phyloP scores from a whole-genome alignment of 208 protist species.

The Herpetomonas muscarum region DNA sequence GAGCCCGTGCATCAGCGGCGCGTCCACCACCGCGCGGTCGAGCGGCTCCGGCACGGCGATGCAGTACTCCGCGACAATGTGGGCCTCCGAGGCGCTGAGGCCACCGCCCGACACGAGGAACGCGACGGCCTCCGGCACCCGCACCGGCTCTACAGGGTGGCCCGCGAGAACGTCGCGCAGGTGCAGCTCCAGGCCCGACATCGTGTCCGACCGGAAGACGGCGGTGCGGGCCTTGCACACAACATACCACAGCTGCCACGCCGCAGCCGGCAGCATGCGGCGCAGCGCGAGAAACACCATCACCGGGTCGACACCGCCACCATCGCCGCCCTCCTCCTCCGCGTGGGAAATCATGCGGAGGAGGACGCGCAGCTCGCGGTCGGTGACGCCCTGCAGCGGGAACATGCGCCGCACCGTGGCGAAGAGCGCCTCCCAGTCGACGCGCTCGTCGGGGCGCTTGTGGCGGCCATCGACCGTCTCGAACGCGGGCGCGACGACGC shows the following conservation, averaged over 20 bases:
- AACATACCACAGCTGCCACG: conserved; percentile 17
- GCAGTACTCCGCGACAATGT: conserved; percentile 34
- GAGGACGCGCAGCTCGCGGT: conserved; percentile 49
- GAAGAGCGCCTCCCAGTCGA: conserved; percentile 14
- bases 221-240: conserved; percentile 9
- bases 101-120: conserved; percentile 25
- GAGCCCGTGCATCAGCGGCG: conserved; percentile 37
- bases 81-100: conserved; percentile 49
- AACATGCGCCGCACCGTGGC: conserved; percentile 41
- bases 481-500: conserved; percentile 15
- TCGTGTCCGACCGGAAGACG: conserved; percentile 20
- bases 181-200: conserved; percentile 39
- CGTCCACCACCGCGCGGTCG: conserved; percentile 20
- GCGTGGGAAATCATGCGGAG: conserved; percentile 32
- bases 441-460: conserved; percentile 9
- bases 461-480: conserved; percentile 20
- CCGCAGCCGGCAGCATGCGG: conserved; percentile 18
- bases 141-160: conserved; percentile 15
- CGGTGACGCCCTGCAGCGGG: conserved; percentile 24
- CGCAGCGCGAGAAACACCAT: conserved; percentile 21
- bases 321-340: conserved; percentile 14
- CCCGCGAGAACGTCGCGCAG: conserved; percentile 24
- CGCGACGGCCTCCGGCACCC: conserved; percentile 12
- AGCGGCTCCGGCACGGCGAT: background rate
- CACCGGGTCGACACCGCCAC: conserved; percentile 15